Evolutionary conservation across 2,329 filamentous ascomycete genomes (phyloP).

Genomic region (Colletotrichum musae): DNA sequence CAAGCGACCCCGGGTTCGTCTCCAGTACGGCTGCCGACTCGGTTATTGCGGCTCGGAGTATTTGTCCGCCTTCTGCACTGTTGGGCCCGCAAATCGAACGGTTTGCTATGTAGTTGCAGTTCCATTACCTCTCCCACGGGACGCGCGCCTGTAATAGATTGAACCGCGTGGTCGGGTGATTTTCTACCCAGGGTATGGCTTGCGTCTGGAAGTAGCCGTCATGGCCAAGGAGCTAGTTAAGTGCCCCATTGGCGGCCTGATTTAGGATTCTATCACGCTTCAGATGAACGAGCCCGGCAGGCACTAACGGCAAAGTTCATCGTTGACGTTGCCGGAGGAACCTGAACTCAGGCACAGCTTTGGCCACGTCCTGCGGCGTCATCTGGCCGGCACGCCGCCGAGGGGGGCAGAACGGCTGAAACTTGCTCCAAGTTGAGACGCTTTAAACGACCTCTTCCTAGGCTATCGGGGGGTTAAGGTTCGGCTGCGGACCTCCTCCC

Average conservation of each 20-base stretch:
- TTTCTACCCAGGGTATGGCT: not conserved
- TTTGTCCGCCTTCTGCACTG: too few species aligned
- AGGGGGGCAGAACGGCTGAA: not conserved
- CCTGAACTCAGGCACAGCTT: not conserved
- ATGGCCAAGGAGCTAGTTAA: not conserved
- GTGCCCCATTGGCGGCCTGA: not conserved
- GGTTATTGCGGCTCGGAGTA: too few species aligned
- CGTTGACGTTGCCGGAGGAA: not conserved
- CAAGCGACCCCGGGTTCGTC: too few species aligned
- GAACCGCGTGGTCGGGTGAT: not conserved
- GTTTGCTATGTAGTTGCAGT: too few species aligned
- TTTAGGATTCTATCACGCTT: slow-evolving; percentile 8
- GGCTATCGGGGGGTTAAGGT: not conserved
- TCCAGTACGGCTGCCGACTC: too few species aligned
- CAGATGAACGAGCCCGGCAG: slow-evolving; percentile 27
- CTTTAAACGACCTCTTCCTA: not conserved
- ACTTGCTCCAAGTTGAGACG: not conserved
- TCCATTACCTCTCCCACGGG: too few species aligned
- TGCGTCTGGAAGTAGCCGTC: not conserved
- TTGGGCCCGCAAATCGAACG: too few species aligned
- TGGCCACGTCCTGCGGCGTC: not conserved
- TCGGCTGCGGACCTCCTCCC: not conserved
- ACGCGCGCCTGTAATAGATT: slow-evolving; percentile 2
- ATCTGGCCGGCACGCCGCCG: slow-evolving; percentile 10
- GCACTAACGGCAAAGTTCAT: not conserved